Percentiles rank a stretch among this genome's conserved stretches.
These are phyloP conservation scores for Syzygium aqueum DNA, from an alignment of 345 rosid species.

Conservation along the genomic window DNA sequence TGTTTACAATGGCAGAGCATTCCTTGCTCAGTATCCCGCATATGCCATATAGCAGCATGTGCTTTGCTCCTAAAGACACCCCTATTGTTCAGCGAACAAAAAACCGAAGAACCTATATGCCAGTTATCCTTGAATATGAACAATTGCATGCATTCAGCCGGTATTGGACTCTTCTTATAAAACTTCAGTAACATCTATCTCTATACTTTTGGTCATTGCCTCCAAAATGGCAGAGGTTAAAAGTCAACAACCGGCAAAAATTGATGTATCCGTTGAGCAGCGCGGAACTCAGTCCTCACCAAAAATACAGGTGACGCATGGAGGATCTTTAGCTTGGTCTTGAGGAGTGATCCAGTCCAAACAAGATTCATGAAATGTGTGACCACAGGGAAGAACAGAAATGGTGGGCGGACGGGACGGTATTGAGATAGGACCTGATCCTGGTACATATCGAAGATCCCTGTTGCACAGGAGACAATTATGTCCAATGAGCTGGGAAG, in stretches of 20 bases:
- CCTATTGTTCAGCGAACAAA: neutral
- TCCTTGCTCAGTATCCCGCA: neutral
- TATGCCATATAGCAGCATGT: neutral
- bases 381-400: conserved; percentile 41
- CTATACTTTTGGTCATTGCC: neutral
- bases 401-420: conserved; percentile 12
- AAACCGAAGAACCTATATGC: neutral
- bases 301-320: conserved; percentile 22
- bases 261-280: neutral
- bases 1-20: neutral
- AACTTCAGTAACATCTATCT: neutral
- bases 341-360: conserved; percentile 16
- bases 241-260: neutral
- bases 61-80: neutral
- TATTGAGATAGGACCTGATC: conserved; percentile 10
- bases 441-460: conserved; percentile 24
- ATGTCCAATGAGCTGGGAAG: conserved; percentile 9
- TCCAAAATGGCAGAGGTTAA: neutral
- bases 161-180: neutral
- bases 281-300: conserved; percentile 12
- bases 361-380: conserved; percentile 33
- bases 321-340: conserved; percentile 18
- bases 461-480: conserved; percentile 29
- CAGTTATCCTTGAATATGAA: neutral
- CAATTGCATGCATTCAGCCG: neutral